Evolutionary conservation across 768 basidiomycete genomes (phyloP).

Genomic region (Boletellus ananas): DNA sequence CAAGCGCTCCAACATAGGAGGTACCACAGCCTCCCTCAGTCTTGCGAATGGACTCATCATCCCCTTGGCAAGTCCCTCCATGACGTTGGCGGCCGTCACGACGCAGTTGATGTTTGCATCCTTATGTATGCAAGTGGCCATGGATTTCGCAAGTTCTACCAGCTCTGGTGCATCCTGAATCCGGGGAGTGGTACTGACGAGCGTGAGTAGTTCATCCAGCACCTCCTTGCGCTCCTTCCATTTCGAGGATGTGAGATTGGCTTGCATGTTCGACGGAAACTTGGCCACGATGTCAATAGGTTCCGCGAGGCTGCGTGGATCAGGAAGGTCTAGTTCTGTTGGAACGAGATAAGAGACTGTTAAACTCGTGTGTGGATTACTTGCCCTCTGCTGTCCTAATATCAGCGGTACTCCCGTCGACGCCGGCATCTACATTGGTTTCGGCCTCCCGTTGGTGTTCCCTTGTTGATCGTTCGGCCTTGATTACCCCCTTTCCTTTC

Average conservation of each 20-base stretch:
- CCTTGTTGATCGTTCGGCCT: slow-evolving; percentile 76
- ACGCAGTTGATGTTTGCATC: slow-evolving; percentile 98
- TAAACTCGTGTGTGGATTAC: slow-evolving; percentile 9
- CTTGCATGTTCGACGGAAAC: slow-evolving; percentile 71
- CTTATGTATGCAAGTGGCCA: slow-evolving; percentile 76
- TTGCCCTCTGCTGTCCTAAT: slow-evolving; percentile 53
- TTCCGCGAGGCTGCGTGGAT: slow-evolving; percentile 78
- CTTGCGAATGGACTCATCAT: slow-evolving; percentile 70
- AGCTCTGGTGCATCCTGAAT: slow-evolving; percentile 81
- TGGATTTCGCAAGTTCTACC: slow-evolving; percentile 66
- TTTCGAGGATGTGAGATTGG: slow-evolving; percentile 80
- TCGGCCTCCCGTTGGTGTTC: slow-evolving; percentile 71
- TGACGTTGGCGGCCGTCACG: slow-evolving; percentile 76
- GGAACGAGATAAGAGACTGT: slow-evolving; percentile 9
- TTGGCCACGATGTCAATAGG: slow-evolving; percentile 74
- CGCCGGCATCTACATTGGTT: slow-evolving; percentile 35
- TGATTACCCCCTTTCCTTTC: slow-evolving; percentile 77
- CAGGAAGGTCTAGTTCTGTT: slow-evolving; percentile 53
- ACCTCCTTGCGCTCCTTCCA: slow-evolving; percentile 98
- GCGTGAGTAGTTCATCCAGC: slow-evolving; percentile 73
- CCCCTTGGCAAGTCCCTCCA: slow-evolving; percentile 84
- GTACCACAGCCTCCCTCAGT: slow-evolving; percentile 67
- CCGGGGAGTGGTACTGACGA: slow-evolving; percentile 65
- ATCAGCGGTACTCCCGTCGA: slow-evolving; percentile 34
- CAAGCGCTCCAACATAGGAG: slow-evolving; percentile 78